Conservation (phyloP, 2,329 filamentous ascomycete genomes). For the Cladosporium halotolerans region DNA sequence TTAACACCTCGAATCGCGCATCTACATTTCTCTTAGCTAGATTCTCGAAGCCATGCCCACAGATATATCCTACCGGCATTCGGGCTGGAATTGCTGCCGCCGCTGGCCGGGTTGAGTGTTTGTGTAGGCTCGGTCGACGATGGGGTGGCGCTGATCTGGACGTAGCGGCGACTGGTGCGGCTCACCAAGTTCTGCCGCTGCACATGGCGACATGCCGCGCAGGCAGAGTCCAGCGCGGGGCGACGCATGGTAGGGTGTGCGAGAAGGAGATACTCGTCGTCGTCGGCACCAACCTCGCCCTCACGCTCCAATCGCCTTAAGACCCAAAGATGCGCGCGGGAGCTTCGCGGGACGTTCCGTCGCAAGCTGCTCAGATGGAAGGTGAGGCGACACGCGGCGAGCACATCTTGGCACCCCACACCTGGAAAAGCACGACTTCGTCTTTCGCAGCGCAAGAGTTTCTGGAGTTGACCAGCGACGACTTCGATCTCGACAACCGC, state of each 20-base stretch:
- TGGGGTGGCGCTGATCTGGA: slow-evolving; percentile 43
- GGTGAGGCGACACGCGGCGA: not conserved
- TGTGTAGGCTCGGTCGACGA: slow-evolving; percentile 34
- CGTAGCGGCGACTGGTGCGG: slow-evolving; percentile 26
- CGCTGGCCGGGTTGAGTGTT: slow-evolving; percentile 28
- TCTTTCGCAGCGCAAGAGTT: not conserved
- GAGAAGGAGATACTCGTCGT: not conserved
- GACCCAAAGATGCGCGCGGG: not conserved
- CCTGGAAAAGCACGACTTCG: slow-evolving; percentile 3
- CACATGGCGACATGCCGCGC: slow-evolving; percentile 21
- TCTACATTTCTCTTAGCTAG: slow-evolving; percentile 48
- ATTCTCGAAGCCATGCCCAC: not conserved
- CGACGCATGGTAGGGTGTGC: slow-evolving; percentile 21
- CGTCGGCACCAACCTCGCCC: not conserved
- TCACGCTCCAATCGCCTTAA: not conserved
- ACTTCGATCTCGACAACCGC: slow-evolving; percentile 4
- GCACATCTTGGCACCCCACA: slow-evolving; percentile 1
- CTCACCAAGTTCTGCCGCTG: slow-evolving; percentile 7
- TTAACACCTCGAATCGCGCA: slow-evolving; percentile 89
- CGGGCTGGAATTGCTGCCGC: slow-evolving; percentile 14
- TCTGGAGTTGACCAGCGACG: slow-evolving; percentile 4
- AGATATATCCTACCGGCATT: slow-evolving; percentile 15
- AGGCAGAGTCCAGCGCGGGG: slow-evolving; percentile 23
- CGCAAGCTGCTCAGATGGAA: not conserved
- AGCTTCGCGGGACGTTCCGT: not conserved